A percentile compares a stretch with the other conserved stretches of the same genome.
These are phyloP conservation scores for Beauveria brongniartii DNA, from an alignment of 2,329 filamentous ascomycete species.

Conservation along the genomic window DNA sequence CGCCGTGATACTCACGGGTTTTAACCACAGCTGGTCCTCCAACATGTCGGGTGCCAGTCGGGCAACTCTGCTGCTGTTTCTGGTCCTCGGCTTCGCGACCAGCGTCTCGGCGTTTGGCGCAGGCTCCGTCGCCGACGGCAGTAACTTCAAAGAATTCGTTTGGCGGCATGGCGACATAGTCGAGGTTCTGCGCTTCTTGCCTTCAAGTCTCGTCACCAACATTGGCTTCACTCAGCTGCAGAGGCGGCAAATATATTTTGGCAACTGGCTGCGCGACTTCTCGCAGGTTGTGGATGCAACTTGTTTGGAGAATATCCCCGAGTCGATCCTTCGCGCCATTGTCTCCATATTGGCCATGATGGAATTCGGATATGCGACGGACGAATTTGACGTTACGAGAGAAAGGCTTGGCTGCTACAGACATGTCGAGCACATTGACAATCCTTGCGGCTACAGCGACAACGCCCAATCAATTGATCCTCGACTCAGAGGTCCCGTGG, in stretches of 20 bases:
- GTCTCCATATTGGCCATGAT: conserved; percentile 23
- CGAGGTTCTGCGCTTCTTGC: conserved; percentile 29
- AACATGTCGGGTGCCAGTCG: conserved; percentile 2
- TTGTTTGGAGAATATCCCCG: conserved; percentile 23
- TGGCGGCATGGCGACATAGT: conserved; percentile 33
- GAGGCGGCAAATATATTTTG: conserved; percentile 29
- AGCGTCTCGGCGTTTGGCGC: conserved; percentile 30
- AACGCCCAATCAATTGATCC: conserved; percentile 69
- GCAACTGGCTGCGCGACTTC: conserved; percentile 56
- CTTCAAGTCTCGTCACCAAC: conserved; percentile 28
- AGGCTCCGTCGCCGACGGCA: conserved; percentile 28
- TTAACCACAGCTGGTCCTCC: not conserved
- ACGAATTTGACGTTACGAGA: conserved; percentile 71
- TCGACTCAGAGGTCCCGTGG: conserved; percentile 68
- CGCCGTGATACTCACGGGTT: not conserved
- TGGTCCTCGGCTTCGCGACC: conserved; percentile 21
- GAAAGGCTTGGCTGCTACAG: conserved; percentile 70
- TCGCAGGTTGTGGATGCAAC: conserved; percentile 66
- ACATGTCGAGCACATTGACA: conserved; percentile 63
- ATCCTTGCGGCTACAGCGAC: conserved; percentile 67
- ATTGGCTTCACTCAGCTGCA: conserved; percentile 31
- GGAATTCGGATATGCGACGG: conserved; percentile 58
- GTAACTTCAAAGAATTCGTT: conserved; percentile 32
- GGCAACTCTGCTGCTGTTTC: conserved; percentile 12
- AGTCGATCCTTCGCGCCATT: conserved; percentile 21